Conservation (phyloP, 139 green algal genomes). For the Gonium pectorale region DNA sequence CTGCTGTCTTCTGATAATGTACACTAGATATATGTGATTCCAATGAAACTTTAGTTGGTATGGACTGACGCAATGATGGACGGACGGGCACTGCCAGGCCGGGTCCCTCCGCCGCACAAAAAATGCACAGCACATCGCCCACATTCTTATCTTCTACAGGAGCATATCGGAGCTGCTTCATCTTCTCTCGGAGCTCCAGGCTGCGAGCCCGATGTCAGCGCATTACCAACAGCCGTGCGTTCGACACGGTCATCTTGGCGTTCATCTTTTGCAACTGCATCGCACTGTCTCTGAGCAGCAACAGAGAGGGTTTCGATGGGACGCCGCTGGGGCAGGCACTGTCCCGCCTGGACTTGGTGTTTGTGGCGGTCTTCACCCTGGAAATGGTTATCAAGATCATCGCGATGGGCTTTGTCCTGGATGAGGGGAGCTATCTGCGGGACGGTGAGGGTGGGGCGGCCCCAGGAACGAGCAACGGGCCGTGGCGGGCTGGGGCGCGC, state of each 20-base stretch:
- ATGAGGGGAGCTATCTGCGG: constrained; percentile 60
- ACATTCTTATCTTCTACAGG: too few species aligned
- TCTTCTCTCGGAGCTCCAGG: neutral
- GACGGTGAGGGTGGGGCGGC: constrained; percentile 46
- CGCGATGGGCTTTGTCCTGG: constrained; percentile 43
- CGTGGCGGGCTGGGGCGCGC: too few species aligned
- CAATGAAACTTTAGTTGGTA: too few species aligned
- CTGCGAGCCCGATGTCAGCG: neutral
- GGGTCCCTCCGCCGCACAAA: too few species aligned
- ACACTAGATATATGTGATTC: too few species aligned
- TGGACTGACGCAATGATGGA: too few species aligned
- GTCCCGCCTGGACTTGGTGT: neutral
- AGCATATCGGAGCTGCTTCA: neutral
- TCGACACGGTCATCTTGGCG: constrained; percentile 7
- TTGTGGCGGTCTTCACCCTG: neutral
- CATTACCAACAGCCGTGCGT: neutral
- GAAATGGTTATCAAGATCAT: constrained; percentile 48
- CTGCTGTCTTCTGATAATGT: too few species aligned
- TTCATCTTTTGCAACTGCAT: constrained; percentile 40
- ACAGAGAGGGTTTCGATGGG: neutral
- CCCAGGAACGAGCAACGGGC: neutral
- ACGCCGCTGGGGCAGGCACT: neutral
- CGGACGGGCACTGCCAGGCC: too few species aligned
- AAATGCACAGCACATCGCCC: too few species aligned
- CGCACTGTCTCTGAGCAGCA: constrained; percentile 19